Conservation (phyloP, 2,329 filamentous ascomycete genomes). For the Septoria linicola region DNA sequence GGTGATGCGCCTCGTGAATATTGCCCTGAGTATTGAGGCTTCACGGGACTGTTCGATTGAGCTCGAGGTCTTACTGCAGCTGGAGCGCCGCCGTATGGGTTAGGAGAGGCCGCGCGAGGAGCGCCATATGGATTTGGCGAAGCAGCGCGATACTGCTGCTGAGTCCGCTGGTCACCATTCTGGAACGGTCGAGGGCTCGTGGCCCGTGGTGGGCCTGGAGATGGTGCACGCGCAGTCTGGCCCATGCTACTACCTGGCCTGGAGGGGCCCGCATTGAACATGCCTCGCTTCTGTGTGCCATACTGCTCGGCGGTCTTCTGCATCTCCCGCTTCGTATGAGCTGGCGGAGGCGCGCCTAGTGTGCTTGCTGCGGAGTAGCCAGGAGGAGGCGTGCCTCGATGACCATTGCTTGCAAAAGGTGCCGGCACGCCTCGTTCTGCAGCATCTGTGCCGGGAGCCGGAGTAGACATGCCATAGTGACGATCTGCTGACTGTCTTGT, state of each 20-base stretch:
- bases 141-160: constrained; percentile 46
- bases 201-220: constrained; percentile 65
- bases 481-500: constrained; percentile 90
- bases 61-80: constrained; percentile 35
- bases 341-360: constrained; percentile 84
- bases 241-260: constrained; percentile 31
- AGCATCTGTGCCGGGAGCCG: constrained; percentile 53
- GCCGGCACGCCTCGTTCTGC: constrained; percentile 48
- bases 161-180: constrained; percentile 20
- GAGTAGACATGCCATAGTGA: constrained; percentile 89
- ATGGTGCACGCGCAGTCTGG: constrained; percentile 51
- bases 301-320: constrained; percentile 91
- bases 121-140: constrained; percentile 63
- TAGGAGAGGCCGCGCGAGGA: constrained; percentile 29
- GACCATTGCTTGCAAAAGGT: constrained; percentile 45
- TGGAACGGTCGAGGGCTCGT: constrained; percentile 59
- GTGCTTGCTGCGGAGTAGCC: constrained; percentile 80
- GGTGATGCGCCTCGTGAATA: constrained; percentile 42
- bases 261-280: constrained; percentile 58
- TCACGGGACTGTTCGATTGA: constrained; percentile 45
- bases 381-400: constrained; percentile 76
- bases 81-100: constrained; percentile 52
- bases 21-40: constrained; percentile 34
- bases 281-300: constrained; percentile 74
- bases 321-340: constrained; percentile 92